Base-by-base conservation (phyloP, 2,329 filamentous ascomycete species). In the Ophiostoma himal-ulmi region DNA sequence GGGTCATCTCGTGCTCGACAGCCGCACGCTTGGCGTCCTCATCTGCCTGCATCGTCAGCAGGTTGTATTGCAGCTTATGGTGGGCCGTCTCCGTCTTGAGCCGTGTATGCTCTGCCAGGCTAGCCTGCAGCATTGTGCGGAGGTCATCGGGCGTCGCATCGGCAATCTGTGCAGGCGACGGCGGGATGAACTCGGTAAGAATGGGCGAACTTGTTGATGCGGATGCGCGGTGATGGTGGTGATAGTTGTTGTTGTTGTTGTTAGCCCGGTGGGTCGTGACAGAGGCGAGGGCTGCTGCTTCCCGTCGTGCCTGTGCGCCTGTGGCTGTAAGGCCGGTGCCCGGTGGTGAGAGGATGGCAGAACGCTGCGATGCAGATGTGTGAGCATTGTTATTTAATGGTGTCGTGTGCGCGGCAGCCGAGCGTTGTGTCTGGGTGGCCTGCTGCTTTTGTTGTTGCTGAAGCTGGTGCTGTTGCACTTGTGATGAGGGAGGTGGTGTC, bases 1-100 rank as follows among this genome's bases (percentile, higher is more conserved):
- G 88, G n/a, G 90, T 91, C 87, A 97, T 94, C 74, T 95, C 91
- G 75, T 96, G 91, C 79, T 97, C 94, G 5, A 97, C 94, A 48
- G 89, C 91, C 74, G 94, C 93, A 36, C 93, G 89, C 79, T 96
- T 94, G 11, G 92, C 87, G 39, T 93, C 90, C 75, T 96, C 93
- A 67, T 90, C 89, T 70, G 91, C 93, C 76, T 96, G 92, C 74
- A 97, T 89, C 68, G 87, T 89, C 37, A 96, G 85, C 76, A 97
- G 86, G 75, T 90, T 93, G 77, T 94, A 91, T 78, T 97, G 94
- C 70, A 98, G 83, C 80, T 95, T 96, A 81, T 95, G 91, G 78
- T 97, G 94, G 41, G 94, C 91, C 20, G 91, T 89, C 71, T 94
- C 91, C 82, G 93, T 94, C 76, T 95, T 92, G 67, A 89, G 80